phyloP scores from a whole-genome alignment of 768 basidiomycete species.

The Tricholoma sp. region DNA sequence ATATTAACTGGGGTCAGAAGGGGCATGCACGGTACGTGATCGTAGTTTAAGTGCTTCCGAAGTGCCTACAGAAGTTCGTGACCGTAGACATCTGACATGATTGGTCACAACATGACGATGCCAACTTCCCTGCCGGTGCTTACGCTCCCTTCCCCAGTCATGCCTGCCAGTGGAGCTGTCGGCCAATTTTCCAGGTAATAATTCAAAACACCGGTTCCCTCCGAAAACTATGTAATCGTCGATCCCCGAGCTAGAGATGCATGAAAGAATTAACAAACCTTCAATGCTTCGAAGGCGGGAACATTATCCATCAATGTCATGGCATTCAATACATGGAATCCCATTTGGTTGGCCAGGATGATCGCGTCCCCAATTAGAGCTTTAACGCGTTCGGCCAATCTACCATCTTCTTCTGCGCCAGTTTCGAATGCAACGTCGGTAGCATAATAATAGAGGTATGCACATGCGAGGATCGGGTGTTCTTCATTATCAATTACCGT shows the following conservation, averaged over 20 bases:
- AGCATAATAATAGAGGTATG: constrained; percentile 95
- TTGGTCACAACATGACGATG: constrained; percentile 85
- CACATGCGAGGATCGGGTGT: constrained; percentile 79
- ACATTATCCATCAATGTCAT: constrained; percentile 94
- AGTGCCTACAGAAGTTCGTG: too few species aligned
- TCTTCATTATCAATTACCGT: constrained; percentile 77
- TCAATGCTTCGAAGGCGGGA: constrained; percentile 73
- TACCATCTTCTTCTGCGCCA: constrained; percentile 54
- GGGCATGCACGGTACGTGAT: neutral
- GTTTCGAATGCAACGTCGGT: constrained; percentile 66
- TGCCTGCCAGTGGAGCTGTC: constrained; percentile 73
- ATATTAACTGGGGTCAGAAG: too few species aligned
- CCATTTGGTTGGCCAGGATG: constrained; percentile 72
- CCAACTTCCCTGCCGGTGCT: constrained; percentile 77
- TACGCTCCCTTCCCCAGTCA: constrained; percentile 44
- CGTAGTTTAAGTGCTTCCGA: too few species aligned
- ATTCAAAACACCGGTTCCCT: constrained; percentile 86
- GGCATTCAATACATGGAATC: constrained; percentile 95
- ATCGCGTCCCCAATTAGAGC: constrained; percentile 76
- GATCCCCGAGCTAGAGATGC: neutral
- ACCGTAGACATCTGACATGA: neutral
- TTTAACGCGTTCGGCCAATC: constrained; percentile 63
- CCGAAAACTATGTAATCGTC: constrained; percentile 62
- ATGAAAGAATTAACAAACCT: constrained; percentile 41
- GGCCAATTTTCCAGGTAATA: constrained; percentile 96